Conservation (phyloP, 192 early-diverging fungal genomes). For the Gryganskiella cystojenkinii region DNA sequence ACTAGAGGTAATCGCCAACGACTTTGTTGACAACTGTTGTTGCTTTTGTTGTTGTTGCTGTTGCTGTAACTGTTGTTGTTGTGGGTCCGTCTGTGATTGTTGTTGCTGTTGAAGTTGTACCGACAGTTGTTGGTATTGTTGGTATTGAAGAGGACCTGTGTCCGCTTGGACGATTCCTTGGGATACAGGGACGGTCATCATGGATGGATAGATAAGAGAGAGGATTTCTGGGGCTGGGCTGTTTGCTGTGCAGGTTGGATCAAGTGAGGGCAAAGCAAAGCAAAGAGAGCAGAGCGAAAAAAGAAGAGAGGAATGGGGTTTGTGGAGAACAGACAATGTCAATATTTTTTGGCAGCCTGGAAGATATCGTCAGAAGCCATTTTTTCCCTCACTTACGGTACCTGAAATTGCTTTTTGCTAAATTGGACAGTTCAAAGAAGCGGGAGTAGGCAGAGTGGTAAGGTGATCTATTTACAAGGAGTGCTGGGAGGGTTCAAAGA, state of each 20-base stretch:
- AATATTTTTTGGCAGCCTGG: too few species aligned
- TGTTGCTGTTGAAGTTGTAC: background rate
- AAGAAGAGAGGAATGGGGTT: background rate
- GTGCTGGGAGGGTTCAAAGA: too few species aligned
- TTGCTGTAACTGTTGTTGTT: background rate
- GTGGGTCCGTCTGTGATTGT: background rate
- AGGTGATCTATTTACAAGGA: too few species aligned
- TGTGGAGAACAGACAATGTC: background rate
- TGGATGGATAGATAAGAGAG: background rate
- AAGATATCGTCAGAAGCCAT: too few species aligned
- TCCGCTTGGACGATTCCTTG: background rate
- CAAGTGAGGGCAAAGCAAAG: too few species aligned
- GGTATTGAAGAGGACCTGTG: background rate
- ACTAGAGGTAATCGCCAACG: constrained; percentile 18
- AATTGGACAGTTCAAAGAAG: too few species aligned
- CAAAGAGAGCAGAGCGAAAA: too few species aligned
- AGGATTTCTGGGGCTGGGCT: too few species aligned
- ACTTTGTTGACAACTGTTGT: constrained; percentile 13
- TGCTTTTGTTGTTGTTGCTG: background rate
- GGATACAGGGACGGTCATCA: background rate
- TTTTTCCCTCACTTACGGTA: too few species aligned
- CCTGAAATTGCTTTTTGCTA: too few species aligned
- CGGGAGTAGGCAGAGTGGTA: too few species aligned
- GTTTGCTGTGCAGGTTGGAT: too few species aligned
- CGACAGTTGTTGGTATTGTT: background rate